Base-by-base conservation (phyloP, 257 asterid genomes). In the Dorcoceras hygrometricum region DNA sequence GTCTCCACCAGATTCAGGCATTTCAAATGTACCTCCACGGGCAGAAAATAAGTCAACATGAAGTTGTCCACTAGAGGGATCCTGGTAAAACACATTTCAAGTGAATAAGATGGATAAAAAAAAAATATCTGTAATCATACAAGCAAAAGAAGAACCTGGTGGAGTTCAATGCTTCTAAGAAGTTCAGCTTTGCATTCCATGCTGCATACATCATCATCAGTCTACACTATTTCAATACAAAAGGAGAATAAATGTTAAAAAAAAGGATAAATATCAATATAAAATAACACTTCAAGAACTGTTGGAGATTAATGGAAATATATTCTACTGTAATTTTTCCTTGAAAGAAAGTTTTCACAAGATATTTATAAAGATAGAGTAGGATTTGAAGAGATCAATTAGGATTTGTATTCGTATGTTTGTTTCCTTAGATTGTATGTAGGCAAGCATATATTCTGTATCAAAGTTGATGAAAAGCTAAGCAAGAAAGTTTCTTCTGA, bases 141-240 rank as follows among this genome's bases (percentile, higher is more conserved):
- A 27, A 67, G 58, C 75, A 43, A 22, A 31, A 66, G 36, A 71
- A 62, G 64, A 58, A 89, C 98, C 95, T 85, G 67, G 26, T 73
- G 79, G 62, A 76, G 31, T 67, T 79, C 72, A 76, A 63, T 68
- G 67, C 75, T 82, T 73, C 82, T 82, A 57, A 91, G 68, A 71
- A 85, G 78, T 74, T 87, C 84, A 55, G 71, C 64, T 81, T 91
- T 91, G 89, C 96, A 91, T 61, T 89, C 96, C 60, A 73, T 79
- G 82, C 98, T 91, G 81, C 98, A 91, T 59, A 91, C 63, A 63
- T 91, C 98, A 64, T 91, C 96, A 59, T 85, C 74, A 18, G 98
- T 89, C 96, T 91, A 68, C 73, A 74, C 10, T 34, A 71, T 28
- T 62, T 59, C 19, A 70, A n/a, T 58, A 23, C 74, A 63, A 68